These are phyloP conservation scores for Voacanga thouarsii DNA, from an alignment of 257 asterid species.

Conservation along the genomic window DNA sequence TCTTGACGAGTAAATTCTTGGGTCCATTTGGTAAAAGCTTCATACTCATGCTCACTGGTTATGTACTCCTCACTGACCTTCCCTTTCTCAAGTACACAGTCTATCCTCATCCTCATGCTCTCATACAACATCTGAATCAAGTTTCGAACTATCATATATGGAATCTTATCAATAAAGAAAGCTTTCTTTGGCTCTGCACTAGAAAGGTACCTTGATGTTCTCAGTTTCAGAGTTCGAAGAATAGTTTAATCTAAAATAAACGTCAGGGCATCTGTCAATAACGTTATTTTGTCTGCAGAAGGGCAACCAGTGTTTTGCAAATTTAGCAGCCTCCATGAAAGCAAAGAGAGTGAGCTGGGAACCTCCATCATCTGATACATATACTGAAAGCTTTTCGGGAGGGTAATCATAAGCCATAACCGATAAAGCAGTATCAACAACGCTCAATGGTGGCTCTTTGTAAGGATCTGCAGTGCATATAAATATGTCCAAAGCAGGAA, in stretches of 20 bases:
- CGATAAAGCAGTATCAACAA: conserved; percentile 66
- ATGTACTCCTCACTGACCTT: conserved; percentile 36
- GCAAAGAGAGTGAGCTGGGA: conserved; percentile 68
- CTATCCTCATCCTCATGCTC: conserved; percentile 53
- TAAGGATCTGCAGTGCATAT: conserved; percentile 80
- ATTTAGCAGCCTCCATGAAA: conserved; percentile 75
- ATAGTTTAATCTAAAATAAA: conserved; percentile 40
- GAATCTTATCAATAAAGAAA: not conserved
- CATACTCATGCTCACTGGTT: conserved; percentile 19
- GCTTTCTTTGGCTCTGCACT: not conserved
- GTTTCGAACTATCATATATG: not conserved
- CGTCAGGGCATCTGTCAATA: conserved; percentile 55
- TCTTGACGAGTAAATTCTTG: conserved; percentile 39
- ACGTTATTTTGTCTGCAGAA: conserved; percentile 55
- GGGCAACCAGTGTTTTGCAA: conserved; percentile 61
- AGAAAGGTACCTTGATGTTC: conserved; percentile 49
- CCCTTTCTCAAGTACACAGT: conserved; percentile 41
- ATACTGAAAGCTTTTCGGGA: conserved; percentile 59
- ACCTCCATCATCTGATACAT: conserved; percentile 79
- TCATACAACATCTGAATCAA: conserved; percentile 53
- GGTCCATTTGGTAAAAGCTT: conserved; percentile 36
- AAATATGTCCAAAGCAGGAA: conserved; percentile 59
- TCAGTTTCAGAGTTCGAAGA: conserved; percentile 11
- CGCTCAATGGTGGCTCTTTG: conserved; percentile 64
- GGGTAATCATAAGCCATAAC: conserved; percentile 78